Evolutionary conservation across 2,329 filamentous ascomycete genomes (phyloP).

Genomic region (Aspergillus fructus): DNA sequence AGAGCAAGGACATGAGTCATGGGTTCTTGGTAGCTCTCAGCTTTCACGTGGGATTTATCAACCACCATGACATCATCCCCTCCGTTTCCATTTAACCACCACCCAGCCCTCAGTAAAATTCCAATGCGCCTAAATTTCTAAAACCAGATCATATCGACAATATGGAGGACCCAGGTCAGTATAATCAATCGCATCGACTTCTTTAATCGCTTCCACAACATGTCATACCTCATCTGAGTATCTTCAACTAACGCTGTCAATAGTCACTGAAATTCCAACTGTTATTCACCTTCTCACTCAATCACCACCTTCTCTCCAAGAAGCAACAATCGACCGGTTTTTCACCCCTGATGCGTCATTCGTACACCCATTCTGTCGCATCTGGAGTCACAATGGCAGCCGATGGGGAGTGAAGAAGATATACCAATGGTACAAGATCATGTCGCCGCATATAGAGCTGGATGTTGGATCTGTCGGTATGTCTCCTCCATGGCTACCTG

Average conservation of each 20-base stretch:
- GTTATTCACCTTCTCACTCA: constrained; percentile 70
- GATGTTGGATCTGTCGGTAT: constrained; percentile 62
- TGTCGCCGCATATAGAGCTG: constrained; percentile 71
- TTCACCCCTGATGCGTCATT: constrained; percentile 73
- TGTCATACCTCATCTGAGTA: neutral
- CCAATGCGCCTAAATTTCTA: neutral
- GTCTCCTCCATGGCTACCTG: neutral
- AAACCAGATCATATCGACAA: neutral
- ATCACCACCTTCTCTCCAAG: constrained; percentile 65
- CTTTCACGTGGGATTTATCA: neutral
- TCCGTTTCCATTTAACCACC: neutral
- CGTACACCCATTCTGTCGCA: constrained; percentile 74
- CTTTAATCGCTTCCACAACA: neutral
- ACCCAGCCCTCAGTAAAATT: constrained; percentile 16
- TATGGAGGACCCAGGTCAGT: constrained; percentile 24
- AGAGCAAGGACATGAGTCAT: no score
- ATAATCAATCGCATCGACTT: neutral
- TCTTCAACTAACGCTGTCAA: neutral
- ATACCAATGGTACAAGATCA: constrained; percentile 81
- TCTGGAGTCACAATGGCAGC: constrained; percentile 60
- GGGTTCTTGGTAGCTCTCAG: neutral
- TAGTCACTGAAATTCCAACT: constrained; percentile 59
- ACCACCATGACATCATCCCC: constrained; percentile 9
- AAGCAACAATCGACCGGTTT: constrained; percentile 65
- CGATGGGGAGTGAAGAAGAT: constrained; percentile 67